Conservation (phyloP, 2,329 filamentous ascomycete genomes). For the Penicillium sp. region DNA sequence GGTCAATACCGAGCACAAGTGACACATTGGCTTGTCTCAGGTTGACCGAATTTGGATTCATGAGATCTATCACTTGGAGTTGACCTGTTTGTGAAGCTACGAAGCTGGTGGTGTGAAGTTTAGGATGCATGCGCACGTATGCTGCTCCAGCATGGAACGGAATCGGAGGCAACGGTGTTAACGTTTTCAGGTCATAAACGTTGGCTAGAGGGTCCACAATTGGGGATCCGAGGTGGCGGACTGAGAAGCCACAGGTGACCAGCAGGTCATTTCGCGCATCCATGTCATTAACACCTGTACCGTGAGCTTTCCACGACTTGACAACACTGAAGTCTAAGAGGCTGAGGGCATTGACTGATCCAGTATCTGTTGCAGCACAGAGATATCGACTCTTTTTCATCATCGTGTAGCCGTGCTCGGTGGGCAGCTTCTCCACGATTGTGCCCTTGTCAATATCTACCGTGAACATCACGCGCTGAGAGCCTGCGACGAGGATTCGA, state of each 20-base stretch:
- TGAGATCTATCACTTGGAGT: conserved; percentile 91
- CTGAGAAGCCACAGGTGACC: conserved; percentile 90
- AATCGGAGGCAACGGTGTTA: conserved; percentile 83
- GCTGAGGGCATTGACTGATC: conserved; percentile 82
- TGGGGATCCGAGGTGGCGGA: conserved; percentile 72
- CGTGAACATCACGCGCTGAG: conserved; percentile 80
- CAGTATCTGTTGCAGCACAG: conserved; percentile 81
- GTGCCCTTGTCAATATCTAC: conserved; percentile 70
- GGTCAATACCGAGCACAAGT: conserved; percentile 76
- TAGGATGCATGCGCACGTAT: conserved; percentile 93
- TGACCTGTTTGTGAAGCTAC: conserved; percentile 89
- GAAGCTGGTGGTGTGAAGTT: conserved; percentile 91
- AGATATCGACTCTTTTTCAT: conserved; percentile 90
- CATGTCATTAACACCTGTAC: conserved; percentile 89
- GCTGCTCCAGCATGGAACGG: conserved; percentile 89
- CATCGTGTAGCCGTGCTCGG: conserved; percentile 76
- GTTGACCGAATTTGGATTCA: conserved; percentile 86
- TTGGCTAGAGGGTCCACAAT: conserved; percentile 92
- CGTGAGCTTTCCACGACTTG: conserved; percentile 88
- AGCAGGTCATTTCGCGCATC: conserved; percentile 94
- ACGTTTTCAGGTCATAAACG: conserved; percentile 90
- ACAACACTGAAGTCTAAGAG: conserved; percentile 72
- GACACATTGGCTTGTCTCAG: conserved; percentile 78
- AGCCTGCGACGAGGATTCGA: conserved; percentile 81
- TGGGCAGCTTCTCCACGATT: conserved; percentile 68